Evolutionary conservation across 345 rosid genomes (phyloP), one percentile per base, ranked within the genome.

Genomic region (Linum trigynum): DNA sequence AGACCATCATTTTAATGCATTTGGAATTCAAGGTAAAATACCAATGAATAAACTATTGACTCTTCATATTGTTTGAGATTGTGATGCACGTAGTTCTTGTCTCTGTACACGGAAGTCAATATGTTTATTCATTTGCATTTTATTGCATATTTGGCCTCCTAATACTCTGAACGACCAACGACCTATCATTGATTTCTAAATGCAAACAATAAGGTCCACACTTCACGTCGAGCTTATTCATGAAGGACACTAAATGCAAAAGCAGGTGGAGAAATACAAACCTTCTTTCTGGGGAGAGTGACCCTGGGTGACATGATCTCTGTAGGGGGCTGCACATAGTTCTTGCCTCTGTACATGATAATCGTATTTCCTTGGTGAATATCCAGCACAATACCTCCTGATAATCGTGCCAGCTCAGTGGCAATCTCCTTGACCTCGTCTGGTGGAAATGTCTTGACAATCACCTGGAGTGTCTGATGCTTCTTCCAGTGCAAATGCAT

Each of bases 401-500:
- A 85, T 77, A 86, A 75, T 58, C 89, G 80, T 3, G 99, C 96
- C 15, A 90, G 71, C 79, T 86, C 96, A 51, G 84, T 76, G 63
- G 95, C 97, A 60, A 90, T 86, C 79, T 85, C 97, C 68, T 86
- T 88, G 51, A 94, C 95, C 72, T 90, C 99, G 56, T 90, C 96
- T 0, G 84, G 84, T 0, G 96, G 72, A 72, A 90, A 94, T 5
- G 96, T 94, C 80, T 85, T 94, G 60, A 90, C 92, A 17, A 85
- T 72, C 64, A 94, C 99, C 78, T 90, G 67, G 66, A 94, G 56
- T 11, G 95, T 88, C 78, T 94, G 97, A 77, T 88, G 97, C 69
- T 90, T 94, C 92, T 90, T 90, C 99, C 99, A 94, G 68, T 90
- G 99, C 78, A 94, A 83, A 73, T 94, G 99, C 99, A 94, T 94